Evolutionary conservation across 202 grass and related monocot genomes (phyloP).

Genomic region (Tripidium arundinaceum): DNA sequence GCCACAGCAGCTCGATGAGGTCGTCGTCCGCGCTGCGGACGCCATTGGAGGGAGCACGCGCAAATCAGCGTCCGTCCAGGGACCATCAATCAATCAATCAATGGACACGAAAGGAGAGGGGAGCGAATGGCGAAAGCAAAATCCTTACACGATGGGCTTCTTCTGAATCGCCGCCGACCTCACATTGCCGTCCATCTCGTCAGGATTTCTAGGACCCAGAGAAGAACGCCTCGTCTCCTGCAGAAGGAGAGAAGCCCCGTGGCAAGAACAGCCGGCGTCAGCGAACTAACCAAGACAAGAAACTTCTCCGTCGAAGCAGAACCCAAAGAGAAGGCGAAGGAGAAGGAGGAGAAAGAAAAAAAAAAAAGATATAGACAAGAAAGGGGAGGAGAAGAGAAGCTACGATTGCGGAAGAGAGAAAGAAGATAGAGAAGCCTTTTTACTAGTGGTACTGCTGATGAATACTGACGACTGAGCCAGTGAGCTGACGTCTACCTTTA

Average conservation of each 20-base stretch:
- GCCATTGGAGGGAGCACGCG: slow-evolving; percentile 30
- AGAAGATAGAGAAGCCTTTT: background rate
- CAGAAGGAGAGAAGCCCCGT: background rate
- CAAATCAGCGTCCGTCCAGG: slow-evolving; percentile 6
- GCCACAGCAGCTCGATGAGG: slow-evolving; percentile 82
- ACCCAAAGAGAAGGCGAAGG: background rate
- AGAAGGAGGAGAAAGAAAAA: too few relatives aligned
- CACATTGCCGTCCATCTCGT: slow-evolving; percentile 48
- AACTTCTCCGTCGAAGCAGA: background rate
- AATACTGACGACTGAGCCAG: background rate
- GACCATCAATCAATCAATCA: background rate
- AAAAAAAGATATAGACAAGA: background rate
- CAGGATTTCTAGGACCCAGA: background rate
- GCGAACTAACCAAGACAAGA: background rate
- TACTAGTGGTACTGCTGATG: background rate
- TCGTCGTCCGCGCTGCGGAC: slow-evolving; percentile 52
- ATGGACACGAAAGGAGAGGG: background rate
- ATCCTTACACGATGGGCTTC: slow-evolving; percentile 38
- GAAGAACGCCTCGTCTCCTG: background rate
- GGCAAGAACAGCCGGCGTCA: background rate
- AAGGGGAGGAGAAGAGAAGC: background rate
- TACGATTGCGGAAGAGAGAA: background rate
- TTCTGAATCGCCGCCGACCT: slow-evolving; percentile 36
- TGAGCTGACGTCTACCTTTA: slow-evolving; percentile 14
- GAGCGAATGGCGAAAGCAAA: background rate